These are phyloP conservation scores for Phytophthora pluvialis DNA, from an alignment of 352 stramenopile species.

Conservation along the genomic window DNA sequence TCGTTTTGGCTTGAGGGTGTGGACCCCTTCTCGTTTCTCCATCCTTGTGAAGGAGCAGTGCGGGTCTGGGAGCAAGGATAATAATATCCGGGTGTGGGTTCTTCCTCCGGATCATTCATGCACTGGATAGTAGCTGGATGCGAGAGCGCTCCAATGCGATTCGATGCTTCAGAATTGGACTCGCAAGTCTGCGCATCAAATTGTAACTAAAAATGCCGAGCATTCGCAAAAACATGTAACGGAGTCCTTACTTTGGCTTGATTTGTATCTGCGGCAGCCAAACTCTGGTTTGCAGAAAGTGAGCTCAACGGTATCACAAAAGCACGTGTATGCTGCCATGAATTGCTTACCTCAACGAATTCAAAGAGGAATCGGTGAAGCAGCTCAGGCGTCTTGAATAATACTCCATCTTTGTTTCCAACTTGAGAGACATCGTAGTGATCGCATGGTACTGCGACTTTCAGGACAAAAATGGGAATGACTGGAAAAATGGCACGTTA, in stretches of 20 bases:
- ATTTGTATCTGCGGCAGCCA: constrained; percentile 14
- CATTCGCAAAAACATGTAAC: background rate
- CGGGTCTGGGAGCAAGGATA: too few relatives aligned
- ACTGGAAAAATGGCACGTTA: constrained; percentile 33
- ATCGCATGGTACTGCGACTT: constrained; percentile 42
- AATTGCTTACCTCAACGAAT: constrained; percentile 55
- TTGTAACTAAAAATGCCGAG: background rate
- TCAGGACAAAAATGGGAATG: constrained; percentile 81
- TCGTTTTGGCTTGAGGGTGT: background rate
- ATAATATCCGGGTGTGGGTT: background rate
- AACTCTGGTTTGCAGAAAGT: constrained; percentile 10
- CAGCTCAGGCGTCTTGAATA: constrained; percentile 49
- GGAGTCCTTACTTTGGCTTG: constrained; percentile 15
- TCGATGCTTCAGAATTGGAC: background rate
- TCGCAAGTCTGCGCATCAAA: background rate
- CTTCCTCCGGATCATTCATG: background rate
- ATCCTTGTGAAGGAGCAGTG: background rate
- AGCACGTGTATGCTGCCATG: background rate
- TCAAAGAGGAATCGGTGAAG: constrained; percentile 43
- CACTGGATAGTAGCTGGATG: background rate
- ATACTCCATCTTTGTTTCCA: constrained; percentile 30
- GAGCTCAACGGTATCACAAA: background rate
- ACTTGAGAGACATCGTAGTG: constrained; percentile 45
- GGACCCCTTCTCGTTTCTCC: background rate
- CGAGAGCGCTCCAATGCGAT: background rate